Percentiles rank a stretch among this genome's conserved stretches.
Evolutionary conservation across 2,329 filamentous ascomycete genomes (phyloP).

Genomic region (Aspergillus unguis): DNA sequence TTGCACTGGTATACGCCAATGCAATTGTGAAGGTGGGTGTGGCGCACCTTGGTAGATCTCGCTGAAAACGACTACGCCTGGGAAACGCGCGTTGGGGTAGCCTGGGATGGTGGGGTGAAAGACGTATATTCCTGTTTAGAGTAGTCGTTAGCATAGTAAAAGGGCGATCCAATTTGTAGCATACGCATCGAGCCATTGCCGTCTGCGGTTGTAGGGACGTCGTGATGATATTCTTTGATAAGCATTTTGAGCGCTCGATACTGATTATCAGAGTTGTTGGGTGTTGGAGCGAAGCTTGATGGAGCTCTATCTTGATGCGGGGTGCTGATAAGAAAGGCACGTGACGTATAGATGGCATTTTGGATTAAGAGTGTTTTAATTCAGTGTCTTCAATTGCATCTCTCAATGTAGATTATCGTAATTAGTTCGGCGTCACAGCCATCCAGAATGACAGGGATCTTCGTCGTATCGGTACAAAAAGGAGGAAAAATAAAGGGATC

Average conservation of each 20-base stretch:
- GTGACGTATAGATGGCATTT: not conserved
- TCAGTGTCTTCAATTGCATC: not conserved
- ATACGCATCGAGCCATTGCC: conserved; percentile 39
- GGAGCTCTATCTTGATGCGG: not conserved
- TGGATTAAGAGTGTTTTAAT: not conserved
- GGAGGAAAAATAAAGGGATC: not conserved
- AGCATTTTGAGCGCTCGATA: conserved; percentile 27
- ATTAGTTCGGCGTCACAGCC: conserved; percentile 3
- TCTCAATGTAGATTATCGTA: conserved; percentile 3
- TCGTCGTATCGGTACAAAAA: not conserved
- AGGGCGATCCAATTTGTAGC: not conserved
- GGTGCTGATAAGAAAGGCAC: conserved; percentile 7
- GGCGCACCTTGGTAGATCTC: conserved; percentile 90
- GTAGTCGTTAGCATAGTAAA: not conserved
- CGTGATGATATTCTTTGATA: conserved; percentile 34
- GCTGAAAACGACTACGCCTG: conserved; percentile 82
- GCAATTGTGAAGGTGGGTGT: not conserved
- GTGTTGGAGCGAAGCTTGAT: not conserved
- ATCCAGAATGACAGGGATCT: not conserved
- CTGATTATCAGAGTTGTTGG: not conserved
- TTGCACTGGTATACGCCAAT: no score
- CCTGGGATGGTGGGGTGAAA: conserved; percentile 82
- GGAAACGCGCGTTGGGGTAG: conserved; percentile 86
- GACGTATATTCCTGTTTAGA: conserved; percentile 70
- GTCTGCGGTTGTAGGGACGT: conserved; percentile 39